A percentile compares a stretch with the other conserved stretches of the same genome.
phyloP scores from a whole-genome alignment of 1,139 yeast genomes.

The Nakaseomyces sp. region DNA sequence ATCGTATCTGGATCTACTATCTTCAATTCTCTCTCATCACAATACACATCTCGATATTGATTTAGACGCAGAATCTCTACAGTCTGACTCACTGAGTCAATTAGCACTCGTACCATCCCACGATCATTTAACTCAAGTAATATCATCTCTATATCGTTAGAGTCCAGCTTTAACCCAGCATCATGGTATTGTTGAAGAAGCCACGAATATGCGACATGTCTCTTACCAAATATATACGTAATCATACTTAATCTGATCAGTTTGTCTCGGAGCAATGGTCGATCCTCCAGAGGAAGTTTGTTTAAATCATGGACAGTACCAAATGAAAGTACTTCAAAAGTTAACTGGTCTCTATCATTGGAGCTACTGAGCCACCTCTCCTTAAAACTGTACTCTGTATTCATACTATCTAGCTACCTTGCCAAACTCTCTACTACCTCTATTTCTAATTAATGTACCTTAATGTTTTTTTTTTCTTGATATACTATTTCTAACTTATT shows the following conservation, averaged over 20 bases:
- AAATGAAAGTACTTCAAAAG: slow-evolving; percentile 24
- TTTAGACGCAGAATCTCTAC: slow-evolving; percentile 12
- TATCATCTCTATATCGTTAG: slow-evolving; percentile 13
- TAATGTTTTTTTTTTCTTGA: neutral
- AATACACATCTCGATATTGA: slow-evolving; percentile 26
- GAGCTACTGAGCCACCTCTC: neutral
- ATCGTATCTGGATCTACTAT: slow-evolving; percentile 7
- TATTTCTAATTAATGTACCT: neutral
- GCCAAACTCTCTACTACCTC: too few relatives aligned
- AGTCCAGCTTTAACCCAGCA: slow-evolving; percentile 8
- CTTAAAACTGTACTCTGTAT: neutral
- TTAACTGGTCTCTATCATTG: neutral
- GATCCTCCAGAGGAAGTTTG: neutral
- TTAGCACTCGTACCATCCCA: slow-evolving; percentile 14
- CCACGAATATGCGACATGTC: neutral
- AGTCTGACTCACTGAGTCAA: slow-evolving; percentile 19
- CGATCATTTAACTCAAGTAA: slow-evolving; percentile 1
- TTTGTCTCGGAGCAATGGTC: neutral
- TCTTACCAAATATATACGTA: neutral
- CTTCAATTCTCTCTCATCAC: slow-evolving; percentile 17
- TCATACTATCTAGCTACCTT: too few relatives aligned
- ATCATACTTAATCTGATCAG: slow-evolving; percentile 13
- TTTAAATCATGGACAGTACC: slow-evolving; percentile 20
- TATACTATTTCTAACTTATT: too few relatives aligned
- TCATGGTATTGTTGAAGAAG: neutral